These are phyloP conservation scores for Spizellomyces sp. DNA, from an alignment of 192 early-diverging fungal species.

Conservation along the genomic window DNA sequence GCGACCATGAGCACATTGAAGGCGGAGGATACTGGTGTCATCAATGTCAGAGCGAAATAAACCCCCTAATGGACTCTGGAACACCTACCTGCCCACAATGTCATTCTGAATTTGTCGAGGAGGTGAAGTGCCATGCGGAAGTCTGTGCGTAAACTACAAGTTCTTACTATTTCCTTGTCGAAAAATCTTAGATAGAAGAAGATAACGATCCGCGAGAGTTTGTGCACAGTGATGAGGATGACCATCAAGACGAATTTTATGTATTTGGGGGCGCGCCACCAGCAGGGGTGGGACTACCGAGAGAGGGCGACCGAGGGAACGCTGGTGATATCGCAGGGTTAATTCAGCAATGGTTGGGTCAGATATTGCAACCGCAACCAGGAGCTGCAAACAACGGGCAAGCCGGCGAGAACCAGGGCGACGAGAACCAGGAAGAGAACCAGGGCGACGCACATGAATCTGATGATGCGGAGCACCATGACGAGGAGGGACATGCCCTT, in stretches of 20 bases:
- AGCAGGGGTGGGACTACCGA: too few relatives aligned
- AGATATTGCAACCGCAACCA: constrained; percentile 15
- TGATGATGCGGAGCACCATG: not conserved
- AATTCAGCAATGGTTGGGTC: constrained; percentile 31
- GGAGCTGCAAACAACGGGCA: not conserved
- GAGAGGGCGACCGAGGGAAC: too few relatives aligned
- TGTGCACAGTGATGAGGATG: constrained; percentile 21
- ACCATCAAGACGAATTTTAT: constrained; percentile 20
- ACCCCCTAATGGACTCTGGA: constrained; percentile 70
- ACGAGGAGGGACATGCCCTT: constrained; percentile 14
- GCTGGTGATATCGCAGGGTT: constrained; percentile 20
- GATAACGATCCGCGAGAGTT: constrained; percentile 28
- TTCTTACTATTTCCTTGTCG: too few relatives aligned
- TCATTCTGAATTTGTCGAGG: constrained; percentile 80
- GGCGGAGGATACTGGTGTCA: constrained; percentile 61
- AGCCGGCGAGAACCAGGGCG: not conserved
- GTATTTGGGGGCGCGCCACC: not conserved
- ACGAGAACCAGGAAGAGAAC: not conserved
- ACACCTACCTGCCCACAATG: constrained; percentile 78
- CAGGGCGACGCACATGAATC: not conserved
- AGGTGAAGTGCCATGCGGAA: constrained; percentile 48
- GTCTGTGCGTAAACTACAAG: not conserved
- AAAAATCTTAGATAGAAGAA: constrained; percentile 8
- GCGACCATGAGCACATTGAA: not conserved
- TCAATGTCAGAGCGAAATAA: constrained; percentile 60